A percentile compares a stretch with the other conserved stretches of the same genome.
Evolutionary conservation across 768 basidiomycete species (phyloP).

Genomic region (Boletus rex-veris): DNA sequence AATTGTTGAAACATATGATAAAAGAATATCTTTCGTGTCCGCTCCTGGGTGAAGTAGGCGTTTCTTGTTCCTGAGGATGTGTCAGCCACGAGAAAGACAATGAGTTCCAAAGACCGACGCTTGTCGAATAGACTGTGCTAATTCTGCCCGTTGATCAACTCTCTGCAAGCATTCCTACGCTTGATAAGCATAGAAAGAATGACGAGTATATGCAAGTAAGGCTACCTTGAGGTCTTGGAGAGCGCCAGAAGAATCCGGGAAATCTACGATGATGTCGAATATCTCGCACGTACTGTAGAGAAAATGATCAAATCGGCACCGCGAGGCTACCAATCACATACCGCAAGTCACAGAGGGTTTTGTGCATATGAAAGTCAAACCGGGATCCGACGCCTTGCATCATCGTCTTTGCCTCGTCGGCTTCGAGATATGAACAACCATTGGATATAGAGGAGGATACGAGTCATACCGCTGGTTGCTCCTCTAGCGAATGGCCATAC

Average conservation of each 20-base stretch:
- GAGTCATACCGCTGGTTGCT: constrained; percentile 49
- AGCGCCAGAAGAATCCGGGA: constrained; percentile 81
- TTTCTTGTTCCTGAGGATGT: constrained; percentile 61
- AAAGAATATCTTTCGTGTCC: constrained; percentile 86
- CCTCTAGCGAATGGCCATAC: constrained; percentile 71
- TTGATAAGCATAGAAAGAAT: not conserved
- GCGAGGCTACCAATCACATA: constrained; percentile 33
- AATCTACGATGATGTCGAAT: constrained; percentile 95
- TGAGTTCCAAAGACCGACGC: constrained; percentile 45
- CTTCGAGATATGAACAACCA: constrained; percentile 32
- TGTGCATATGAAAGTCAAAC: constrained; percentile 92
- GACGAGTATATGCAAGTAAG: not conserved
- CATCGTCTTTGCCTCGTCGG: constrained; percentile 68
- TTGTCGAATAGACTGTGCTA: constrained; percentile 76
- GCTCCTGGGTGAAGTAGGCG: constrained; percentile 94
- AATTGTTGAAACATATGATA: constrained; percentile 90
- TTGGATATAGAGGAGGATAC: constrained; percentile 1
- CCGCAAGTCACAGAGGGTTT: constrained; percentile 85
- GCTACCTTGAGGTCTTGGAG: constrained; percentile 79
- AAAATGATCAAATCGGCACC: not conserved
- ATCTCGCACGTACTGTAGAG: constrained; percentile 68
- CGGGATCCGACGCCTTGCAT: constrained; percentile 74
- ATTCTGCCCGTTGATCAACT: constrained; percentile 72
- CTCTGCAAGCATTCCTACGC: constrained; percentile 71
- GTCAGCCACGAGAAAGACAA: constrained; percentile 5